These are phyloP conservation scores for Scalesia atractyloides DNA, from an alignment of 129 eudicot genomes.

Conservation along the genomic window DNA sequence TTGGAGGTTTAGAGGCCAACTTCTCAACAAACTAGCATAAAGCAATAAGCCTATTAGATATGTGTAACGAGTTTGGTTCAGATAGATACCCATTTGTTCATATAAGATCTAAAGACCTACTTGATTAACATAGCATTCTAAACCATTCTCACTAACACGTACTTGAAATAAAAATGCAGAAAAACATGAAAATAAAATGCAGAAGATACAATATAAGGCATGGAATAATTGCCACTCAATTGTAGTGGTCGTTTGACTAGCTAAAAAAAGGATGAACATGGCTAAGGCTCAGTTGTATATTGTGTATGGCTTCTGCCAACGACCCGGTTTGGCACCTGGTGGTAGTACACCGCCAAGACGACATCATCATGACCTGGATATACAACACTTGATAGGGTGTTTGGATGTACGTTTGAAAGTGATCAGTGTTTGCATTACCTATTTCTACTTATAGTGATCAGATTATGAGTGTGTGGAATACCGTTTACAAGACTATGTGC, in stretches of 20 bases:
- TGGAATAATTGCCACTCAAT: too few species aligned
- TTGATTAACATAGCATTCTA: constrained; percentile 79
- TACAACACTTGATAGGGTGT: not conserved
- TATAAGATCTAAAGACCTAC: constrained; percentile 27
- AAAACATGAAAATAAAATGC: too few species aligned
- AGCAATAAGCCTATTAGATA: constrained; percentile 33
- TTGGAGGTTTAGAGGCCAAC: constrained; percentile 66
- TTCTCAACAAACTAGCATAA: constrained; percentile 71
- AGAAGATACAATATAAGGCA: too few species aligned
- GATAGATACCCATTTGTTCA: not conserved
- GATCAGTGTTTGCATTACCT: not conserved
- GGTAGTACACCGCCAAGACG: too few species aligned
- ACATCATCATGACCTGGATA: too few species aligned
- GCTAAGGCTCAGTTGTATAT: too few species aligned
- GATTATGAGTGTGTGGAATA: not conserved
- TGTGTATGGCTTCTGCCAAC: too few species aligned
- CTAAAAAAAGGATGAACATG: too few species aligned
- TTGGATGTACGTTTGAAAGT: not conserved
- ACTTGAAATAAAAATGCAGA: too few species aligned
- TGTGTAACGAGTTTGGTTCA: not conserved
- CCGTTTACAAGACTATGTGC: not conserved
- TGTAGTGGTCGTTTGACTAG: too few species aligned
- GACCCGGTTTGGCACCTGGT: too few species aligned
- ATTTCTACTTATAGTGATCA: not conserved
- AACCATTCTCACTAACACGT: constrained; percentile 45